Evolutionary conservation across 805 yeast species (phyloP).

Genomic region (Suhomyces tanzawaensis): DNA sequence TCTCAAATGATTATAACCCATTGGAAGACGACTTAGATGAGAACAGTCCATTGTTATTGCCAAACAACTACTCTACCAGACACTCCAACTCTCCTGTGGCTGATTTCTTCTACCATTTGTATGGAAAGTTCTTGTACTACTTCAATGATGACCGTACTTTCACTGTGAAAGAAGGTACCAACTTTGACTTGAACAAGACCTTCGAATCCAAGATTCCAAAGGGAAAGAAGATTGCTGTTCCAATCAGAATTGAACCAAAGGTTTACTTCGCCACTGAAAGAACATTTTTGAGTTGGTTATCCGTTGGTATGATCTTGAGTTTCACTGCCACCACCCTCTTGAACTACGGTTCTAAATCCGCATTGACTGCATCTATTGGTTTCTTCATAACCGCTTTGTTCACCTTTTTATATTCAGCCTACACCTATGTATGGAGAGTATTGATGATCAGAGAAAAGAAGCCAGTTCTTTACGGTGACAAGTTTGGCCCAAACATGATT

Average conservation of each 20-base stretch:
- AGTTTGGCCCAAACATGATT: conserved; percentile 79
- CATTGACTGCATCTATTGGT: conserved; percentile 80
- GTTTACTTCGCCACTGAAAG: conserved; percentile 99
- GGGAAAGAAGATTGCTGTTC: conserved; percentile 87
- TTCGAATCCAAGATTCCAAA: conserved; percentile 69
- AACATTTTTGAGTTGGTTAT: conserved; percentile 90
- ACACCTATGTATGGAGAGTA: conserved; percentile 78
- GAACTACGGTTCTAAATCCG: conserved; percentile 75
- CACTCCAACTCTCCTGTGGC: conserved; percentile 29
- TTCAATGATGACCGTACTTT: conserved; percentile 47
- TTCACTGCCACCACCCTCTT: conserved; percentile 86
- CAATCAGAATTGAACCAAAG: conserved; percentile 96
- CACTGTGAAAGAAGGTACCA: conserved; percentile 44
- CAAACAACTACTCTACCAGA: conserved; percentile 30
- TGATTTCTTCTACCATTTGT: conserved; percentile 30
- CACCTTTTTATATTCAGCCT: conserved; percentile 70
- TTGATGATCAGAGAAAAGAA: conserved; percentile 76
- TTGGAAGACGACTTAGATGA: conserved; percentile 52
- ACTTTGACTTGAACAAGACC: conserved; percentile 42
- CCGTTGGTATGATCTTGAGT: conserved; percentile 82
- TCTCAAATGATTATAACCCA: conserved; percentile 45
- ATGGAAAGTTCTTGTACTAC: conserved; percentile 37
- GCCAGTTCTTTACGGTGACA: conserved; percentile 84
- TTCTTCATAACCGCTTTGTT: conserved; percentile 78
- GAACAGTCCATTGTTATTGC: conserved; percentile 41